These are phyloP conservation scores for Apiosordaria backusii DNA, from an alignment of 495 filamentous ascomycete genomes.

Conservation along the genomic window DNA sequence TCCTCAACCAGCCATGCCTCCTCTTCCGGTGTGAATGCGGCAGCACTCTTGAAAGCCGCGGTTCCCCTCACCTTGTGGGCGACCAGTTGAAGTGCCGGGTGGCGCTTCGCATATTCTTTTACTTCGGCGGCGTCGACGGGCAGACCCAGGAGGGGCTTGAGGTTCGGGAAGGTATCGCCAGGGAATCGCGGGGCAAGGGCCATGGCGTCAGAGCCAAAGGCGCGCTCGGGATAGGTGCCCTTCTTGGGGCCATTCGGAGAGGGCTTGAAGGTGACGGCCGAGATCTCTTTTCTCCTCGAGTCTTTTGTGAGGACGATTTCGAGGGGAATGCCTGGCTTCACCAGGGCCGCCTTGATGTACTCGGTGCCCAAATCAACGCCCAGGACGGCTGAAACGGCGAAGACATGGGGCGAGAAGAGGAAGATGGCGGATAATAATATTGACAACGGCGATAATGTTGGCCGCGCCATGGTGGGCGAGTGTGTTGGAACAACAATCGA, in stretches of 20 bases:
- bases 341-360: conserved; percentile 93
- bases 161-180: conserved; percentile 87
- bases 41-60: conserved; percentile 68
- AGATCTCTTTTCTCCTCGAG: conserved; percentile 90
- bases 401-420: conserved; percentile 47
- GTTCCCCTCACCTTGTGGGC: conserved; percentile 60
- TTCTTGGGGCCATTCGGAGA: conserved; percentile 54
- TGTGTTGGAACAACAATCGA: conserved; percentile 13
- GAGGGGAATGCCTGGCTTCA: conserved; percentile 96
- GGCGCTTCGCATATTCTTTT: conserved; percentile 62
- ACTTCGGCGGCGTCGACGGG: conserved; percentile 59
- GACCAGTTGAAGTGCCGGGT: conserved; percentile 64
- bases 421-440: conserved; percentile 46
- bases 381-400: conserved; percentile 67
- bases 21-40: conserved; percentile 61
- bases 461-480: conserved; percentile 42
- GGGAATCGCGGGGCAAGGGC: conserved; percentile 84
- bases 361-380: conserved; percentile 94
- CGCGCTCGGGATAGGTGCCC: conserved; percentile 74
- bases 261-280: conserved; percentile 92
- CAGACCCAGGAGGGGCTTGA: conserved; percentile 82
- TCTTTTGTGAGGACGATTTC: conserved; percentile 99
- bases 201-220: conserved; percentile 88
- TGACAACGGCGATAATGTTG: conserved; percentile 40
- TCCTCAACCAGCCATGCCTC: conserved; percentile 85